Evolutionary conservation across 345 rosid genomes (phyloP).

Genomic region (Orychophragmus violaceus): DNA sequence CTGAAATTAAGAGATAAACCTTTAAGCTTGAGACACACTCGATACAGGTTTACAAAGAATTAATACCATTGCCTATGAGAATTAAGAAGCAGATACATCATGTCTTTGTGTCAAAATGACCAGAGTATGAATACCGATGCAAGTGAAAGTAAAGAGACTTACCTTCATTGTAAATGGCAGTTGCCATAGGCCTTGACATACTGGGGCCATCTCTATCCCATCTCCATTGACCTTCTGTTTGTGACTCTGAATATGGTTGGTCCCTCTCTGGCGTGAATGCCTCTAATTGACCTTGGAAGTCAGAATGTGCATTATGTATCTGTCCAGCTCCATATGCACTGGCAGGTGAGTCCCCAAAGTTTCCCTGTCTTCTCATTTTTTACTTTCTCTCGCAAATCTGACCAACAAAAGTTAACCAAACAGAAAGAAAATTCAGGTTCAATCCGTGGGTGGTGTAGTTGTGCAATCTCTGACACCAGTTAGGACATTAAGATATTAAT

Average conservation of each 20-base stretch:
- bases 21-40: neutral
- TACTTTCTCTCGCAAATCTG: conserved; percentile 1
- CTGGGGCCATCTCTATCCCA: conserved; percentile 77
- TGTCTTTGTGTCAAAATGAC: too few relatives aligned
- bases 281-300: conserved; percentile 75
- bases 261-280: conserved; percentile 94
- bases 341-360: conserved; percentile 50
- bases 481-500: neutral
- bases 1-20: neutral
- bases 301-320: conserved; percentile 55
- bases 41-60: too few relatives aligned
- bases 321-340: conserved; percentile 51
- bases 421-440: neutral
- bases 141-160: conserved; percentile 18
- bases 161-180: conserved; percentile 58
- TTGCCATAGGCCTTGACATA: conserved; percentile 45
- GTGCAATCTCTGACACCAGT: neutral
- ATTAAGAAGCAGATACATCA: too few relatives aligned
- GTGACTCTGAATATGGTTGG: conserved; percentile 39
- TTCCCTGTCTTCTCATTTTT: conserved; percentile 68
- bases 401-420: neutral
- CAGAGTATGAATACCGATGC: too few relatives aligned
- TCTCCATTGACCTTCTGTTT: conserved; percentile 57
- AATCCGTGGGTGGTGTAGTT: neutral
- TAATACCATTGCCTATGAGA: neutral